Percentiles rank a stretch among this genome's conserved stretches.
Conservation (phyloP, 208 protist species). For the Endotrypanum monterogeii region DNA sequence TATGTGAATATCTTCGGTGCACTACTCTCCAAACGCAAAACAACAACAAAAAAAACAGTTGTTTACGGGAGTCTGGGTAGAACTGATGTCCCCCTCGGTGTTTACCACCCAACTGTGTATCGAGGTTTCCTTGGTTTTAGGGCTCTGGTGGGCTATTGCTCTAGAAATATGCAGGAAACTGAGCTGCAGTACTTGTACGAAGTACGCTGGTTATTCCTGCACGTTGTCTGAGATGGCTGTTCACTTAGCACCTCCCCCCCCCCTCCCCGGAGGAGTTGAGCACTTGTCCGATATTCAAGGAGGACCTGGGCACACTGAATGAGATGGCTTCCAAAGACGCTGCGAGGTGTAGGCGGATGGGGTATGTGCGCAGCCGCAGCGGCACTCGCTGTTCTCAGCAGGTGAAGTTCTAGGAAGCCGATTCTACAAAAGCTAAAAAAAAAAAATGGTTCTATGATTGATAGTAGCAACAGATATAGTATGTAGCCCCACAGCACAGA, state of each 20-base stretch:
- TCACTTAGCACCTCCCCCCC: too few species aligned
- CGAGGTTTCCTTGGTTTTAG: conserved; percentile 17
- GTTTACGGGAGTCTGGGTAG: conserved; percentile 16
- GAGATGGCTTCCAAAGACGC: conserved; percentile 8
- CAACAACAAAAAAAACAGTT: conserved; percentile 13
- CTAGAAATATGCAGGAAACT: conserved; percentile 21
- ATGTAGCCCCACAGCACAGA: conserved; percentile 62
- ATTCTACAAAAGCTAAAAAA: conserved; percentile 36
- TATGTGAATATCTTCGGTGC: too few species aligned
- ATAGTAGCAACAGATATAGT: conserved; percentile 31
- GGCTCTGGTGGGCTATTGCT: conserved; percentile 19
- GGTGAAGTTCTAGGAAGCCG: conserved; percentile 18
- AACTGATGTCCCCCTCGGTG: neutral
- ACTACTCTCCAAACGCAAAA: conserved; percentile 25
- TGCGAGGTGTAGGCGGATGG: neutral
- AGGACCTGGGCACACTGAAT: neutral
- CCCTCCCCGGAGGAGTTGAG: conserved; percentile 6
- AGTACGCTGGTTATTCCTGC: conserved; percentile 18
- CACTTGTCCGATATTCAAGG: conserved; percentile 23
- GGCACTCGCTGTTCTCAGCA: conserved; percentile 19
- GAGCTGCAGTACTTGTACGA: conserved; percentile 17
- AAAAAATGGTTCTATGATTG: conserved; percentile 34
- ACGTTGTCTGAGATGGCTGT: conserved; percentile 27
- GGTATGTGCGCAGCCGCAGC: conserved; percentile 26
- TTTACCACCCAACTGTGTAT: conserved; percentile 19